These are phyloP conservation scores for Funneliformis geosporum DNA, from an alignment of 192 early-diverging fungal species.

Conservation along the genomic window DNA sequence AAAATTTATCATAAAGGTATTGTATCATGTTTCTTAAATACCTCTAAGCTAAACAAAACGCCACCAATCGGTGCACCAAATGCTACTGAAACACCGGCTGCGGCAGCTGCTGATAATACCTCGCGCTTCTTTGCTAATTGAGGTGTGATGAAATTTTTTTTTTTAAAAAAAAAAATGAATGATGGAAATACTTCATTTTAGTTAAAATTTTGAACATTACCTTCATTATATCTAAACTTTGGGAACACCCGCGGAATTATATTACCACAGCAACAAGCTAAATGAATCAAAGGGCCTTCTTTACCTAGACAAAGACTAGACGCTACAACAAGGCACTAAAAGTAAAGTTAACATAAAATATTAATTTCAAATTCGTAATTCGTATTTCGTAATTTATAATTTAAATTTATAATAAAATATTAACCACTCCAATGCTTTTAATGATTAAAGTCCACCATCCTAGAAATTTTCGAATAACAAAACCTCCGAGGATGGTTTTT, in stretches of 20 bases:
- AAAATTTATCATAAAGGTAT: background rate
- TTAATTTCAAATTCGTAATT: background rate
- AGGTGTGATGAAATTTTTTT: background rate
- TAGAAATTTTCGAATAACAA: conserved; percentile 91
- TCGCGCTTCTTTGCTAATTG: conserved; percentile 84
- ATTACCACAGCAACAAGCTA: conserved; percentile 88
- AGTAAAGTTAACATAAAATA: conserved; percentile 2
- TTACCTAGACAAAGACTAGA: conserved; percentile 87
- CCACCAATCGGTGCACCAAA: conserved; percentile 98
- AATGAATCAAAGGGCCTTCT: conserved; percentile 94
- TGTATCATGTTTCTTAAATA: conserved; percentile 42
- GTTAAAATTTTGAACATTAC: conserved; percentile 34
- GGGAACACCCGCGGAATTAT: conserved; percentile 82
- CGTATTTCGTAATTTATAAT: background rate
- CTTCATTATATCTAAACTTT: conserved; percentile 91
- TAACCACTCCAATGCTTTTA: conserved; percentile 86
- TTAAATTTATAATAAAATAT: conserved; percentile 6
- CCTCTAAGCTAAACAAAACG: conserved; percentile 89
- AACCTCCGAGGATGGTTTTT: conserved; percentile 92
- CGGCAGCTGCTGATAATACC: conserved; percentile 88
- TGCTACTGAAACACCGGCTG: conserved; percentile 91
- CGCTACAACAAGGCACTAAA: conserved; percentile 73
- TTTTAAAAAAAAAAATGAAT: background rate
- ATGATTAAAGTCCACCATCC: conserved; percentile 88
- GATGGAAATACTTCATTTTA: background rate